Evolutionary conservation across 2,329 filamentous ascomycete genomes (phyloP), one percentile per base, ranked within the genome.

Genomic region (Leptodontidium sp.): DNA sequence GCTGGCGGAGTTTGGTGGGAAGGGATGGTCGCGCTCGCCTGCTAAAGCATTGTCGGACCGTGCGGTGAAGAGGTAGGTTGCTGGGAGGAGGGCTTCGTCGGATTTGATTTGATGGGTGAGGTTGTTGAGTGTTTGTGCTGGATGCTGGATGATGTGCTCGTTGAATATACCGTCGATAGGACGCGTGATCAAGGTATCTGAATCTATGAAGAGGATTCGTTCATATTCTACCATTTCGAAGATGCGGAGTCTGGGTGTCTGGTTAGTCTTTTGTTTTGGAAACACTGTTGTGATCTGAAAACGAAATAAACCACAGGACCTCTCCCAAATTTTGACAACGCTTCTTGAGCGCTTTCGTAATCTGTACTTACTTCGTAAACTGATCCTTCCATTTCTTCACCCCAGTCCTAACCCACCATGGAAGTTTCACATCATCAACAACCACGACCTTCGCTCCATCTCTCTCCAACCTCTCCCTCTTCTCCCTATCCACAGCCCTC

Each of bases 121-220:
- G n/a, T 43, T 59, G 24, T n/a, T 21, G 24, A 61, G 58, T 2
- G 58, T 61, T 26, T 29, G 2, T 6, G 58, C 21, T 32, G 58
- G 58, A 26, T 49, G 21, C 26, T 49, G 12, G 29, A 49, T n/a
- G 5, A 49, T 32, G 7, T 24, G 67, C 15, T 80, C 79, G 26
- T 78, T 73, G 70, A 83, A 83, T 24, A 82, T 79, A 14, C 70
- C 75, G 68, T 82, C 81, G 12, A 83, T 72, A 0, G 73, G 77
- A 2, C 72, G 67, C 3, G 75, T 78, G 47, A 84, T 70, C 21
- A 82, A 66, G 11, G 78, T 81, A 71, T 84, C 82, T 29, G 81
- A 79, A 68, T 84, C 82, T 69, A 84, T 74, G 71, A 82, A 83
- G n/a, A 82, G 76, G 32, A 84, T 70, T 5, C 80, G 77, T 12